Evolutionary conservation across 139 green algal species (phyloP), one percentile per base, ranked within the genome.

Genomic region (Astrephomene gubernaculifera): DNA sequence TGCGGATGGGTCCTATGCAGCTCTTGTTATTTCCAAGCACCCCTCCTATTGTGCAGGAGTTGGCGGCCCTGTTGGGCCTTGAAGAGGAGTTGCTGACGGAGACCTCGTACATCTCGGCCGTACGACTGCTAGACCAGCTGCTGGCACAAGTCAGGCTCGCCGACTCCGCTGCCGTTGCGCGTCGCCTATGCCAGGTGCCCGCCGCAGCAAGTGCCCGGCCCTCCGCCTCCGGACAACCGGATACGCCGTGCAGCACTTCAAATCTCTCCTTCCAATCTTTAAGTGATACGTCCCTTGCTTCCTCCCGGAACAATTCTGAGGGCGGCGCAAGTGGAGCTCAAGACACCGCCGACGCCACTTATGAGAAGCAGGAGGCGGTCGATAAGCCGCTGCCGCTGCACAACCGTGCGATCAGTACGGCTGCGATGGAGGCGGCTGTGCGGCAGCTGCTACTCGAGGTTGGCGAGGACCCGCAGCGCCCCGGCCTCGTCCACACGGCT

Each of bases 1-100:
- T n/a, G n/a, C n/a, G n/a, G n/a, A n/a, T n/a, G n/a, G n/a, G n/a
- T n/a, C n/a, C n/a, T n/a, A n/a, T n/a, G n/a, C n/a, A n/a, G n/a
- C n/a, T n/a, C n/a, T n/a, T n/a, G n/a, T n/a, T n/a, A n/a, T n/a
- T n/a, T n/a, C n/a, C n/a, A n/a, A n/a, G n/a, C n/a, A n/a, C n/a
- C n/a, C n/a, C n/a, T n/a, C n/a, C n/a, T n/a, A n/a, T 7, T 4
- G 4, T 39, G 39, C 49, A 90, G 72, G 93, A 96, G 78, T 87
- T 93, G 9, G 39, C 94, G 54, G 72, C 86, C 8, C 76, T 96
- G 63, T 85, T 96, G 41, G 81, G 83, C 27, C 49, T 93, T 4
- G 38, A 86, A 49, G 89, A 89, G n/a, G n/a, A 14, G 74, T 87
- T 10, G 60, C 82, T 0, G 2, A 29, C 9, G 22, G 44, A 12